Evolutionary conservation across 1,284 basidiomycete genomes (phyloP).

Genomic region (Ganoderma lucidum): DNA sequence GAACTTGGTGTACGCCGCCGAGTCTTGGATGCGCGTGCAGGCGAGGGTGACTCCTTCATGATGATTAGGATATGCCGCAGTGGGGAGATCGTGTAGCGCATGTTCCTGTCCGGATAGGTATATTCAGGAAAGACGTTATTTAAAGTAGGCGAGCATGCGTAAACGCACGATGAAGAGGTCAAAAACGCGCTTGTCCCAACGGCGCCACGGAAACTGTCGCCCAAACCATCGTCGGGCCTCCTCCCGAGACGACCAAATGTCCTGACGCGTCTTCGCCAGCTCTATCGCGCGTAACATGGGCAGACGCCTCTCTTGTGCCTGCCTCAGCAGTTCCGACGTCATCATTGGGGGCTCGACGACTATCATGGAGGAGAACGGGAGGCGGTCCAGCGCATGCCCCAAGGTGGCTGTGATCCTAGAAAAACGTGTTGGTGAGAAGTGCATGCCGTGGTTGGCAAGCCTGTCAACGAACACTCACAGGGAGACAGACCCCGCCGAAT

Average conservation of each 20-base stretch:
- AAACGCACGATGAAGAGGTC: conserved; percentile 23
- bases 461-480: neutral
- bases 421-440: neutral
- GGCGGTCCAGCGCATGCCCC: neutral
- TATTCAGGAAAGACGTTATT: neutral
- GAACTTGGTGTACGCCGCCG: conserved; percentile 15
- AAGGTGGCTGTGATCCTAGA: neutral
- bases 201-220: conserved; percentile 27
- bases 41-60: conserved; percentile 11
- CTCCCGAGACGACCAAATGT: conserved; percentile 24
- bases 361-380: conserved; percentile 3
- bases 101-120: neutral
- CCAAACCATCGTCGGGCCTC: conserved; percentile 25
- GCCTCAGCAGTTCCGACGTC: neutral
- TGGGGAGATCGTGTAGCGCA: conserved; percentile 19
- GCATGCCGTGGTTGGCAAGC: neutral
- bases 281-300: conserved; percentile 1
- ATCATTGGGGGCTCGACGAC: neutral
- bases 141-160: neutral
- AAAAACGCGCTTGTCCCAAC: conserved; percentile 26
- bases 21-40: conserved; percentile 17
- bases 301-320: neutral
- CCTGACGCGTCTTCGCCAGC: conserved; percentile 14
- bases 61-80: conserved; percentile 13
- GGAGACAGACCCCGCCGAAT: conserved; percentile 19